Base-by-base conservation (phyloP, 1,139 yeast species). In the Diutina sp. region DNA sequence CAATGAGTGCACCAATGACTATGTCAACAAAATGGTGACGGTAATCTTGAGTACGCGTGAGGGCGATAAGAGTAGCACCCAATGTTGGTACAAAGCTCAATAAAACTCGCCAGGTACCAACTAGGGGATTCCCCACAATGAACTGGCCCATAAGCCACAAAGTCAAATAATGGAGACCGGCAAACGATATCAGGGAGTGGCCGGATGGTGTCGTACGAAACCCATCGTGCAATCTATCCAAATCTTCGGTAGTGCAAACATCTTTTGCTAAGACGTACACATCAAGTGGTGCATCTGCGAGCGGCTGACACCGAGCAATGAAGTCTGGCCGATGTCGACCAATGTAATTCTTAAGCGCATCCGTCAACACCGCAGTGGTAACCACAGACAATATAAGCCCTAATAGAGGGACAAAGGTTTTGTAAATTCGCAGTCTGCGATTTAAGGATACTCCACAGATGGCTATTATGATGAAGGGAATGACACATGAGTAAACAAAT, bases 241-340 rank as follows among this genome's bases (percentile, higher is more conserved):
- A 57, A 72, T 76, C 56, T 66, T 74, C 47, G 5, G 83, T 75
- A 0, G 90, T 82, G 63, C 93, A 86, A 1, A 83, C 85, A 60
- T 82, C 86, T 54, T 72, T 74, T 5, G 86, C 85, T 56, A 64
- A 68, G 11, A 82, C 84, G 61, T 80, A 63, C 0, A 73, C 69
- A 61, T 80, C 72, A 8, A 58, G 60, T 1, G 85, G 83, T 0
- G 84, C 67, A 55, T 70, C 80, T 1, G 68, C 69, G n/a, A 64
- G 68, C 57, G 89, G 89, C 8, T 76, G 67, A 67, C 95, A 87
- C 61, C 96, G 76, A 16, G 83, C 84, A 57, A 88, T 69, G 64
- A 87, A 85, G 67, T 88, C 95, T 0, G 95, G 95, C 63, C 95
- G 75, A 57, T 83, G 83, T 65, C 93, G 79, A 0, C 93, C 91